A percentile compares a stretch with the other conserved stretches of the same genome.
These are phyloP conservation scores for Anastatica hierochuntica DNA, from an alignment of 345 rosid genomes.

Conservation along the genomic window DNA sequence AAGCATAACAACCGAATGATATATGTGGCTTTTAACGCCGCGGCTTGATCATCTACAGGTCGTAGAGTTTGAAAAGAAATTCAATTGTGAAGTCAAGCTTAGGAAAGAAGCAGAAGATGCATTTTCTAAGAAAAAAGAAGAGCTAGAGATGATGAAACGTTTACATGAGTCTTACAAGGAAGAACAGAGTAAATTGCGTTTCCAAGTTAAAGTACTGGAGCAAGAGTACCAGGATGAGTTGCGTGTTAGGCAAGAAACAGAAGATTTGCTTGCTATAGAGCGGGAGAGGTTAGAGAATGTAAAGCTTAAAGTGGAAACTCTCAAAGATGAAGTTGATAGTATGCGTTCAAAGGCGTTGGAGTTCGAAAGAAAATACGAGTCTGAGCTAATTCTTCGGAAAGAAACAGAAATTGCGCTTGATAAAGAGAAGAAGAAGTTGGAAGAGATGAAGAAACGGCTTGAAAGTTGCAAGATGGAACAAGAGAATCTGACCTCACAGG, in stretches of 20 bases:
- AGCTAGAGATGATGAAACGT: slow-evolving; percentile 7
- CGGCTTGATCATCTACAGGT: slow-evolving; percentile 19
- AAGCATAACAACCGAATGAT: too few relatives aligned
- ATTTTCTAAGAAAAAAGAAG: not conserved
- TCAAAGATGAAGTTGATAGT: not conserved
- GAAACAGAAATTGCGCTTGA: not conserved
- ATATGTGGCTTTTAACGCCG: too few relatives aligned
- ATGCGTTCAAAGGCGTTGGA: slow-evolving; percentile 2
- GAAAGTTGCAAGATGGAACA: not conserved
- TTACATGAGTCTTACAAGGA: slow-evolving; percentile 14
- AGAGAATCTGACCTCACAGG: slow-evolving; percentile 4
- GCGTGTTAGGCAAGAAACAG: not conserved
- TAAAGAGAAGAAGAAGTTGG: not conserved
- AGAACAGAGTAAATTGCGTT: not conserved
- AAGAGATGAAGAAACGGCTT: not conserved
- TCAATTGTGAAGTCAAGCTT: slow-evolving; percentile 13
- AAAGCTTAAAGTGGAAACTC: slow-evolving; percentile 7
- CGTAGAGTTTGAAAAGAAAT: slow-evolving; percentile 22
- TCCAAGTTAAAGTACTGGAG: slow-evolving; percentile 3
- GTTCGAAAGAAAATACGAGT: slow-evolving; percentile 1
- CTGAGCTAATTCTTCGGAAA: slow-evolving; percentile 6
- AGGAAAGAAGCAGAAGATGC: slow-evolving; percentile 20
- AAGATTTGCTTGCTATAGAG: not conserved
- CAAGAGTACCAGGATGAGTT: not conserved
- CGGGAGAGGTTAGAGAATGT: slow-evolving; percentile 6